Conservation (phyloP, 345 rosid genomes). For the Salix udensis region DNA sequence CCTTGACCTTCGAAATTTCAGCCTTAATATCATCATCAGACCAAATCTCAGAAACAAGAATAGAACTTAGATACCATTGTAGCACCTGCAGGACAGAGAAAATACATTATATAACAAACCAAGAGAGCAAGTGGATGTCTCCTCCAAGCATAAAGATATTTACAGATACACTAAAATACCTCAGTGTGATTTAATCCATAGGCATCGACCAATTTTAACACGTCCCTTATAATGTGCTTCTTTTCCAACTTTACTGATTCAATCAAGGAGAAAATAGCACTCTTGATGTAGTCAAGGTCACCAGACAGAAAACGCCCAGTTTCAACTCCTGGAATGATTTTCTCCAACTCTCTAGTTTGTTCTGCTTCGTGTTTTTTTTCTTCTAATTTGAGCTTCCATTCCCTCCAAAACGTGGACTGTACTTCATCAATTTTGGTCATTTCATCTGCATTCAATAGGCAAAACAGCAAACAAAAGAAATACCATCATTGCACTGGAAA, state of each 20-base stretch:
- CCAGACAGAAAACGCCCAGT: slow-evolving; percentile 77
- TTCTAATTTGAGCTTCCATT: slow-evolving; percentile 92
- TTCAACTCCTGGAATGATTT: slow-evolving; percentile 82
- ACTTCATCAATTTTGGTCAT: slow-evolving; percentile 68
- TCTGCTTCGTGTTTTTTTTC: slow-evolving; percentile 71
- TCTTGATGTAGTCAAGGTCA: slow-evolving; percentile 57
- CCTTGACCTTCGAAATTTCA: slow-evolving; percentile 63
- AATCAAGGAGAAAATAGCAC: slow-evolving; percentile 50
- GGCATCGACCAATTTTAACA: slow-evolving; percentile 55
- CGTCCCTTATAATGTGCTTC: slow-evolving; percentile 63
- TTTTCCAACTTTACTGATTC: slow-evolving; percentile 71
- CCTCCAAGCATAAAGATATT: slow-evolving; percentile 2
- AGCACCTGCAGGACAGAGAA: slow-evolving; percentile 50
- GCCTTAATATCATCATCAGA: slow-evolving; percentile 67
- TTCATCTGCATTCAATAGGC: slow-evolving; percentile 52
- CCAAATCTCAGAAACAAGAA: slow-evolving; percentile 78
- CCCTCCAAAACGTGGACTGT: slow-evolving; percentile 90
- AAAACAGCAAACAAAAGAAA: slow-evolving; percentile 10
- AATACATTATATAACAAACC: background rate
- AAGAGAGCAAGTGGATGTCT: background rate
- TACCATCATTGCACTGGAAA: background rate
- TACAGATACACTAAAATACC: slow-evolving; percentile 40
- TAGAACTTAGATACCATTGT: slow-evolving; percentile 51
- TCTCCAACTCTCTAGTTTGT: slow-evolving; percentile 72
- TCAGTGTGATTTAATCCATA: slow-evolving; percentile 58